These are phyloP conservation scores for Trichoderma erinaceum DNA, from an alignment of 495 filamentous ascomycete genomes.

Conservation along the genomic window DNA sequence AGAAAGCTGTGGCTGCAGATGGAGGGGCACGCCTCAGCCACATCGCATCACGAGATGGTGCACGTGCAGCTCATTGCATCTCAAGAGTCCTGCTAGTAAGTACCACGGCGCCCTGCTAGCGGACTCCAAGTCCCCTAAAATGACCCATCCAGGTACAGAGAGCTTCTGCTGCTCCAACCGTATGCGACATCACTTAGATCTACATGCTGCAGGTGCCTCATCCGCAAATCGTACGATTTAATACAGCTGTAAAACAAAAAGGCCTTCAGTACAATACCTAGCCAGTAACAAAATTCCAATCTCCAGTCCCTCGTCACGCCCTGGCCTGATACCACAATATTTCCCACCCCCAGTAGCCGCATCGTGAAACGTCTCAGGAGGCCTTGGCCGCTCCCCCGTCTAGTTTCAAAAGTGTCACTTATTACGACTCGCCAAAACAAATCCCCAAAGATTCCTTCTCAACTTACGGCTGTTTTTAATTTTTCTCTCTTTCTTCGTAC, in stretches of 20 bases:
- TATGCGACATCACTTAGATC: neutral
- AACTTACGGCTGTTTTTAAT: neutral
- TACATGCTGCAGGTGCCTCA: too few relatives aligned
- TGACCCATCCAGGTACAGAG: neutral
- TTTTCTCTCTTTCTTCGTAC: neutral
- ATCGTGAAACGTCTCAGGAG: constrained; percentile 14
- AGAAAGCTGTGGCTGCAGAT: neutral
- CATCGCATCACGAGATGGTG: too few relatives aligned
- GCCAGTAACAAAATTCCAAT: neutral
- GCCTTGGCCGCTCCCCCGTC: neutral
- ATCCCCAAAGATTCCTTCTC: neutral
- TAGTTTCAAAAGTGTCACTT: neutral
- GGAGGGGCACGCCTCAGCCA: too few relatives aligned
- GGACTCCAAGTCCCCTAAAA: neutral
- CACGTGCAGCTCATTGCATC: too few relatives aligned
- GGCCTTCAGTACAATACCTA: too few relatives aligned
- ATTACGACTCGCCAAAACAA: too few relatives aligned
- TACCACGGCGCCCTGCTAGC: neutral
- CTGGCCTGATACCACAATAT: constrained; percentile 1
- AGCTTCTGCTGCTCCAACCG: neutral
- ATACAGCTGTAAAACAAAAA: too few relatives aligned
- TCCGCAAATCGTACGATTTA: too few relatives aligned
- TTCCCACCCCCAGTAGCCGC: neutral
- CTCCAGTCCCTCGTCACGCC: neutral
- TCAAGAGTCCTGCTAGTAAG: too few relatives aligned